Percentiles rank a stretch among this genome's conserved stretches.
Conservation (phyloP, 1,284 basidiomycete species). For the Microbotryomycetes sp. region DNA sequence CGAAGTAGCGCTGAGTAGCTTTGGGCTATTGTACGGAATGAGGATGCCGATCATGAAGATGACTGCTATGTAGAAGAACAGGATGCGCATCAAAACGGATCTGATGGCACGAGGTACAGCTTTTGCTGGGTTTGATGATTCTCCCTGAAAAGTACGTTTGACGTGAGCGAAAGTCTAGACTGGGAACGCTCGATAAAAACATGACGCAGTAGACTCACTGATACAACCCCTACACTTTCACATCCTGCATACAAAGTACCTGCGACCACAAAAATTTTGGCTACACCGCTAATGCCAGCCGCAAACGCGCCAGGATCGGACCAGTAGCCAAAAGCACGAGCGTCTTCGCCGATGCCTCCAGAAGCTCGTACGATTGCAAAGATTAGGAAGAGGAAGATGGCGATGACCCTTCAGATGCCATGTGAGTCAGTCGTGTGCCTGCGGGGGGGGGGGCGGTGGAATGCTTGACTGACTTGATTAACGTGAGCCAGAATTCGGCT, state of each 20-base stretch:
- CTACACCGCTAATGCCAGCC: conserved; percentile 52
- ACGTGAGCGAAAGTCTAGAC: too few species aligned
- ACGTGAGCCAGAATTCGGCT: conserved; percentile 41
- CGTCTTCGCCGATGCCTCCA: conserved; percentile 44
- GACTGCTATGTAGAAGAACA: conserved; percentile 57
- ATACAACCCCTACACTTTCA: conserved; percentile 51
- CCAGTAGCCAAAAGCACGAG: conserved; percentile 49
- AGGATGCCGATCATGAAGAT: conserved; percentile 68
- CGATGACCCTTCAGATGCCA: too few species aligned
- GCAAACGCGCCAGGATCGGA: conserved; percentile 47
- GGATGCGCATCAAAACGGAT: conserved; percentile 64
- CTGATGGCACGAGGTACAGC: conserved; percentile 41
- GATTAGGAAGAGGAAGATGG: conserved; percentile 60
- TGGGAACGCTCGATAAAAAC: too few species aligned
- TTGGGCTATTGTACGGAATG: conserved; percentile 58
- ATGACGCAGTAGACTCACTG: too few species aligned
- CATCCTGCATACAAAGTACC: conserved; percentile 35
- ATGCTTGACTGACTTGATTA: conserved; percentile 16
- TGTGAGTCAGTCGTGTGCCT: too few species aligned
- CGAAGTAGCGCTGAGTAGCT: conserved; percentile 51
- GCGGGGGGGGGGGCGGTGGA: too few species aligned
- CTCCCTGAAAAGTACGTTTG: conserved; percentile 41
- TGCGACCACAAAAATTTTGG: conserved; percentile 68
- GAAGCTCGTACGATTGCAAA: conserved; percentile 58
- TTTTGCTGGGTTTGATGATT: conserved; percentile 42